Percentiles rank a stretch among this genome's conserved stretches.
Conservation (phyloP, 129 eudicot species). For the Erigeron canadensis region DNA sequence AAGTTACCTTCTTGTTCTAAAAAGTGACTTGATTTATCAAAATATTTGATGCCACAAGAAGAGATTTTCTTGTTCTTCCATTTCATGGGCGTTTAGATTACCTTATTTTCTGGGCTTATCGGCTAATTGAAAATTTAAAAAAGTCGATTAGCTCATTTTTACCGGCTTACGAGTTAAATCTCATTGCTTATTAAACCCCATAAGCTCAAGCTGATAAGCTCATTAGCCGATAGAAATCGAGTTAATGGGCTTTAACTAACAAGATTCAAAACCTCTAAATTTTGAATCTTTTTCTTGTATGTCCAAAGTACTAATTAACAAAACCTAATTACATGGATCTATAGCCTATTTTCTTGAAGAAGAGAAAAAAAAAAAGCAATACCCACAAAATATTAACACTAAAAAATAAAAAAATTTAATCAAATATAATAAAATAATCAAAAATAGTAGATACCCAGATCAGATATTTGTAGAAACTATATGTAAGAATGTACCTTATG, state of each 20-base stretch:
- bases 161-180: background rate
- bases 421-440: background rate
- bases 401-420: background rate
- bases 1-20: too few species aligned
- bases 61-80: too few species aligned
- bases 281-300: conserved; percentile 6
- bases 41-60: too few species aligned
- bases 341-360: too few species aligned
- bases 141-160: background rate
- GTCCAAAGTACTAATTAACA: conserved; percentile 11
- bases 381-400: background rate
- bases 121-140: background rate
- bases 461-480: conserved; percentile 1
- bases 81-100: background rate
- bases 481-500: conserved; percentile 31
- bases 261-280: conserved; percentile 2
- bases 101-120: background rate
- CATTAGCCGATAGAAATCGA: background rate
- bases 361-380: too few species aligned
- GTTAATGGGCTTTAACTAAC: background rate
- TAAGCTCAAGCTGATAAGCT: background rate
- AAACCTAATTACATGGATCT: conserved; percentile 3
- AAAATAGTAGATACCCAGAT: background rate
- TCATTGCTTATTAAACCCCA: background rate
- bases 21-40: too few species aligned